phyloP scores from a whole-genome alignment of 177 flowering plant species.

The Vitis hybrid region DNA sequence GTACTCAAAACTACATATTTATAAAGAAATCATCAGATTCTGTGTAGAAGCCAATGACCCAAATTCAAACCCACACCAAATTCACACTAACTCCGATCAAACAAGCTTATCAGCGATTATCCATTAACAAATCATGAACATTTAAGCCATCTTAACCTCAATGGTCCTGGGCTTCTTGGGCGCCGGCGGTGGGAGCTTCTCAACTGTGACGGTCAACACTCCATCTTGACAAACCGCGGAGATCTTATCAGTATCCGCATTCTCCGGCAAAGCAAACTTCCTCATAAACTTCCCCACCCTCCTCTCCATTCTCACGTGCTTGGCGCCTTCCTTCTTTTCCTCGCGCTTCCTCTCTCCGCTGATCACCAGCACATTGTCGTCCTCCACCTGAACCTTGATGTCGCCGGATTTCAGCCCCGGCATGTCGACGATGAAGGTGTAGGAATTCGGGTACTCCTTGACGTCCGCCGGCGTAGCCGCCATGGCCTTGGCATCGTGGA shows the following conservation, averaged over 20 bases:
- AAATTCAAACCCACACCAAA: too few species aligned
- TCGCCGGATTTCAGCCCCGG: conserved; percentile 39
- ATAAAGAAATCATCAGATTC: too few species aligned
- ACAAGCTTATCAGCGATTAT: too few species aligned
- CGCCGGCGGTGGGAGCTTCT: conserved; percentile 51
- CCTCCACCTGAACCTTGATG: conserved; percentile 47
- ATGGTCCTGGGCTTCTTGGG: conserved; percentile 48
- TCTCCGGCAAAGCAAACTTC: conserved; percentile 48
- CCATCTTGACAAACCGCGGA: conserved; percentile 45
- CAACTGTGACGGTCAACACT: conserved; percentile 44
- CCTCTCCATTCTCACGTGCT: neutral
- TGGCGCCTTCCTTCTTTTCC: conserved; percentile 10
- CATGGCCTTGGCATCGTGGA: conserved; percentile 17
- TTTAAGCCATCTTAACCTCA: conserved; percentile 23
- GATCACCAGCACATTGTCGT: conserved; percentile 30
- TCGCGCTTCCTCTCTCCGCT: conserved; percentile 39
- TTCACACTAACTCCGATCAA: too few species aligned
- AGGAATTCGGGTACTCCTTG: conserved; percentile 33
- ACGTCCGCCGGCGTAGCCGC: conserved; percentile 28
- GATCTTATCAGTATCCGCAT: conserved; percentile 33
- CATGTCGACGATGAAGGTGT: conserved; percentile 43
- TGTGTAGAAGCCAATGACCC: too few species aligned
- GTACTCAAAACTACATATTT: too few species aligned
- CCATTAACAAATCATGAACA: too few species aligned
- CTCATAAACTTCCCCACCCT: conserved; percentile 41